phyloP scores from a whole-genome alignment of 768 basidiomycete genomes.

The Lyophyllum decastes region DNA sequence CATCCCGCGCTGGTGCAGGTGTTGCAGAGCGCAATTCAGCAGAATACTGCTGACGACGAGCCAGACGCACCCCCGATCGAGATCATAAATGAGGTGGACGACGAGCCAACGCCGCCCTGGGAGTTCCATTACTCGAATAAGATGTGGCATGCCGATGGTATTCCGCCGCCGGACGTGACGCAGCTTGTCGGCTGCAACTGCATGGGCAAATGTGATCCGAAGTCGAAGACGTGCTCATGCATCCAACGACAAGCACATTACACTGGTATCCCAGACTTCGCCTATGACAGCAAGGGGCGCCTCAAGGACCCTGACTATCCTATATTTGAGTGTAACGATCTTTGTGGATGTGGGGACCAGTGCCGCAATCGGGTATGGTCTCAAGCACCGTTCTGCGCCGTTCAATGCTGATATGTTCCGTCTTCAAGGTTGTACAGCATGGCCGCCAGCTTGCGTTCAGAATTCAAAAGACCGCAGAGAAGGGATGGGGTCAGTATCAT shows the following conservation, averaged over 20 bases:
- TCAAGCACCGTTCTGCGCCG: neutral
- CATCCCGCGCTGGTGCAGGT: constrained; percentile 49
- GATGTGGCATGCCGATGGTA: constrained; percentile 71
- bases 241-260: constrained; percentile 53
- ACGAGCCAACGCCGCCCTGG: constrained; percentile 73
- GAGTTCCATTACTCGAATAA: constrained; percentile 88
- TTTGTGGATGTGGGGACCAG: constrained; percentile 78
- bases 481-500: constrained; percentile 78
- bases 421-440: constrained; percentile 73
- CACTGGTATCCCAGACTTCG: constrained; percentile 50
- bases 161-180: constrained; percentile 63
- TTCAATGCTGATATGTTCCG: neutral
- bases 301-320: constrained; percentile 56
- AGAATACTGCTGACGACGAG: constrained; percentile 68
- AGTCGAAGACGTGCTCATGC: constrained; percentile 73
- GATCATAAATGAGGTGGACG: constrained; percentile 68
- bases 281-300: constrained; percentile 64
- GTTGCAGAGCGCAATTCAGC: constrained; percentile 65
- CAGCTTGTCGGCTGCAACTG: constrained; percentile 73
- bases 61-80: constrained; percentile 67
- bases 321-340: constrained; percentile 85
- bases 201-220: constrained; percentile 73
- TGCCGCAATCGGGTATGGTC: constrained; percentile 77
- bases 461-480: constrained; percentile 69
- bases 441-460: constrained; percentile 66